Base-by-base conservation (phyloP, 176 grass and related monocot genomes). In the Pharus latifolius region DNA sequence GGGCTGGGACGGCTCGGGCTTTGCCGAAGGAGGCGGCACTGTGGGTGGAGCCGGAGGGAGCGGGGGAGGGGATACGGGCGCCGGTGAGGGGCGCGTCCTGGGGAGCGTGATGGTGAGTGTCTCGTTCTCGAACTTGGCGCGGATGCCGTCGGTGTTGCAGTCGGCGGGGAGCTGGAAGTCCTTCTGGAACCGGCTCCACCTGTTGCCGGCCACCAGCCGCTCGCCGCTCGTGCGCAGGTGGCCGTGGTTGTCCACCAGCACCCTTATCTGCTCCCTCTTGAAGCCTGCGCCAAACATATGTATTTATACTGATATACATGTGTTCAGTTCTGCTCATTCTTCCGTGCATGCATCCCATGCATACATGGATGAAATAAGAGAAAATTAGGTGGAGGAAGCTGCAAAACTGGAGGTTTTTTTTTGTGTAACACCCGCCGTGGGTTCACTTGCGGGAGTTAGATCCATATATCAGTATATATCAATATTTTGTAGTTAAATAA, bases 91-190 rank as follows among this genome's bases (percentile, higher is more conserved):
- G 12, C 2, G 11, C 33, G 66, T 49, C 76, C 90, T 98, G 7
- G 90, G 95, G 9, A 99, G 45, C 18, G 45, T 70, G 62, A 99
- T 70, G 43, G 74, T 40, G 71, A 99, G 84, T 4, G 41, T 60
- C 33, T 79, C 84, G 24, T 72, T 79, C 47, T 99, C 84, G 57
- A 99, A 94, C 77, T 86, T 91, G 75, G 90, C 95, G 26, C 82
- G 81, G 78, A 91, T 80, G 31, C 43, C 81, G 20, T 76, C 69
- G 9, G 50, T 9, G 66, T 67, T 73, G 82, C 72, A 88, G 75
- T 81, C 74, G 11, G 25, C 49, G 1, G 84, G 71, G 65, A 90
- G 67, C 40, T 27, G n/a, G 24, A 81, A 69, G 32, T 88, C 83
- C 67, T 85, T 90, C 49, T 52, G 47, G 78, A 98, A 90, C 5